Percentiles rank a stretch among this genome's conserved stretches.
Conservation (phyloP, 2,329 filamentous ascomycete genomes). For the Epichloe elymi region DNA sequence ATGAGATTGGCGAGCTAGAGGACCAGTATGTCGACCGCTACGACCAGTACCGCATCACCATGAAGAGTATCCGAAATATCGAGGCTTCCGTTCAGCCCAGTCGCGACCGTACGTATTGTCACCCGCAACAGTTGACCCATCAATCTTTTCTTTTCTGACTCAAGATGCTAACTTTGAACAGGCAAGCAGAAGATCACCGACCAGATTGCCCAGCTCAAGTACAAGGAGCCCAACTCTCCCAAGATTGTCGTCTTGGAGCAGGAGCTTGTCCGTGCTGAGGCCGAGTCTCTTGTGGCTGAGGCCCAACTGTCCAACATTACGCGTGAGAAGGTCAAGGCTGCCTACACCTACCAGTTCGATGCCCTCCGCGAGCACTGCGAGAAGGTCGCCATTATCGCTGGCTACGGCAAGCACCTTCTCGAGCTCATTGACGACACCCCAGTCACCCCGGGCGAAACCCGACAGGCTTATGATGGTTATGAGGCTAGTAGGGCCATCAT, state of each 20-base stretch:
- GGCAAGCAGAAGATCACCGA: constrained; percentile 99
- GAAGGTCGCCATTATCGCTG: constrained; percentile 95
- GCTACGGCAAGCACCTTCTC: constrained; percentile 95
- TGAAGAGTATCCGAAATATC: constrained; percentile 99
- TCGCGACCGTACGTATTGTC: constrained; percentile 65
- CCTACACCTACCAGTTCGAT: constrained; percentile 96
- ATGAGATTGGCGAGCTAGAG: constrained; percentile 96
- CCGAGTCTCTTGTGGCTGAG: constrained; percentile 96
- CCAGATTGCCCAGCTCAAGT: constrained; percentile 96
- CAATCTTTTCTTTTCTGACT: background rate
- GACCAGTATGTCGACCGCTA: constrained; percentile 98
- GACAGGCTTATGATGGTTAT: constrained; percentile 92
- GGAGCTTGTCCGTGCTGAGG: constrained; percentile 94
- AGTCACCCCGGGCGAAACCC: constrained; percentile 92
- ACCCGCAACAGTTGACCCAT: too few species aligned
- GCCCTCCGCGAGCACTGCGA: constrained; percentile 94
- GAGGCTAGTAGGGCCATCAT: constrained; percentile 98
- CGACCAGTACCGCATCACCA: constrained; percentile 96
- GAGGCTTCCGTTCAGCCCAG: constrained; percentile 97
- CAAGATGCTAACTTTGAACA: constrained; percentile 21
- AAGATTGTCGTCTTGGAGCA: constrained; percentile 97
- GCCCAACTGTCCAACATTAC: constrained; percentile 99
- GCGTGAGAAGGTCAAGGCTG: constrained; percentile 96
- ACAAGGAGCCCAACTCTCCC: constrained; percentile 97
- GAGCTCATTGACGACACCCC: constrained; percentile 94